These are phyloP conservation scores for Puccinellia tenuiflora DNA, from an alignment of 176 grass and related monocot species.

Conservation along the genomic window DNA sequence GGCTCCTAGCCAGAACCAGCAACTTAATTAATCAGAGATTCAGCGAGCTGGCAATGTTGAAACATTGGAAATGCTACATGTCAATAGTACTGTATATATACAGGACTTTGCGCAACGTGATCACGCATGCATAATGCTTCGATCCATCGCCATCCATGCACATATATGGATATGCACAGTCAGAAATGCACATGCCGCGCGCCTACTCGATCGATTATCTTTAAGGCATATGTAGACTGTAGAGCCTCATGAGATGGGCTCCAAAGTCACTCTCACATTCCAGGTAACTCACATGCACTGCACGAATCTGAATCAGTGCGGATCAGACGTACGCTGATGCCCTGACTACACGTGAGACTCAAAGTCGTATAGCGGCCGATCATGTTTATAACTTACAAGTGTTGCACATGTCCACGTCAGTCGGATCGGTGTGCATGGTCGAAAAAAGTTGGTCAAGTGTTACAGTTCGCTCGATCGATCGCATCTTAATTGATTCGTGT, in stretches of 20 bases:
- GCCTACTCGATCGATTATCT: neutral
- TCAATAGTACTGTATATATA: neutral
- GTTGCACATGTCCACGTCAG: slow-evolving; percentile 16
- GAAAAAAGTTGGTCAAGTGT: neutral
- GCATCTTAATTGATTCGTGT: neutral
- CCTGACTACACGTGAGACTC: neutral
- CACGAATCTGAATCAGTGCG: neutral
- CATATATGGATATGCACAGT: neutral
- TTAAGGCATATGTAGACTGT: neutral
- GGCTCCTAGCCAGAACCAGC: neutral
- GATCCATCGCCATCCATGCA: neutral
- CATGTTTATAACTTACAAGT: too few relatives aligned
- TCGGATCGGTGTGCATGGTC: neutral
- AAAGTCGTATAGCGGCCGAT: neutral
- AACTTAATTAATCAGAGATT: too few relatives aligned
- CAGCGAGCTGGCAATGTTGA: neutral
- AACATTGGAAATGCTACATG: neutral
- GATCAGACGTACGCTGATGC: neutral
- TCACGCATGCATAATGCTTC: neutral
- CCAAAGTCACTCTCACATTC: neutral
- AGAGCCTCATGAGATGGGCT: neutral
- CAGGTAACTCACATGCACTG: slow-evolving; percentile 15
- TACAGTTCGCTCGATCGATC: neutral
- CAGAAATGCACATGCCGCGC: neutral
- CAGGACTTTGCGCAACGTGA: neutral